phyloP scores from a whole-genome alignment of 2,329 filamentous ascomycete species.

The Sclerotinia minor region DNA sequence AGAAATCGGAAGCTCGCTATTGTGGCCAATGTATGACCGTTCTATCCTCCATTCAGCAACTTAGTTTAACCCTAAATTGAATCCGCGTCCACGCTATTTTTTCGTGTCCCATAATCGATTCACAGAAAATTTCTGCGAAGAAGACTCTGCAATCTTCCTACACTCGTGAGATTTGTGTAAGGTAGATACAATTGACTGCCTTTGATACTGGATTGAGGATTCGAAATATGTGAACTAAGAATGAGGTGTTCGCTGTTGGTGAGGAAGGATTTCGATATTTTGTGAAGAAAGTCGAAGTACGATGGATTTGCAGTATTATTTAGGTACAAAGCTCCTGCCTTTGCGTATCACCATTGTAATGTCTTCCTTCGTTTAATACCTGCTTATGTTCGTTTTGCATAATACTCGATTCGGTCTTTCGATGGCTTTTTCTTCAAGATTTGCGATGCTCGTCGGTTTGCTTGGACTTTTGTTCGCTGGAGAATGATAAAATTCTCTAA shows the following conservation, averaged over 20 bases:
- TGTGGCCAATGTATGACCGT: too few relatives aligned
- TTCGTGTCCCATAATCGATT: neutral
- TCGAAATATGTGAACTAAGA: neutral
- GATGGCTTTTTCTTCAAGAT: neutral
- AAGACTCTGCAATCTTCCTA: neutral
- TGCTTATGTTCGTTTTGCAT: neutral
- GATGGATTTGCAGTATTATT: neutral
- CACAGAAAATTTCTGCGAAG: neutral
- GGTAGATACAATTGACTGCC: neutral
- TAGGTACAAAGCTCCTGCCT: neutral
- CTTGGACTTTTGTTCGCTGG: too few relatives aligned
- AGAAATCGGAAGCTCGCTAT: too few relatives aligned
- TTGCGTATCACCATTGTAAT: neutral
- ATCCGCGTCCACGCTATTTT: neutral
- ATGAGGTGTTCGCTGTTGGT: neutral
- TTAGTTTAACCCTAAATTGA: neutral
- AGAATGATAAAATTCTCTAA: neutral
- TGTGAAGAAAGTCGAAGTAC: neutral
- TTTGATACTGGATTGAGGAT: neutral
- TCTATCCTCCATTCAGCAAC: too few relatives aligned
- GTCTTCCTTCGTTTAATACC: neutral
- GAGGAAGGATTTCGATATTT: neutral
- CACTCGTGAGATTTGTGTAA: neutral
- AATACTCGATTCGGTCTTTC: neutral
- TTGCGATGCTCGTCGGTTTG: neutral